Percentiles rank a stretch among this genome's conserved stretches.
These are phyloP conservation scores for Jimgerdemannia flammicorona DNA, from an alignment of 192 early-diverging fungal species.

Conservation along the genomic window DNA sequence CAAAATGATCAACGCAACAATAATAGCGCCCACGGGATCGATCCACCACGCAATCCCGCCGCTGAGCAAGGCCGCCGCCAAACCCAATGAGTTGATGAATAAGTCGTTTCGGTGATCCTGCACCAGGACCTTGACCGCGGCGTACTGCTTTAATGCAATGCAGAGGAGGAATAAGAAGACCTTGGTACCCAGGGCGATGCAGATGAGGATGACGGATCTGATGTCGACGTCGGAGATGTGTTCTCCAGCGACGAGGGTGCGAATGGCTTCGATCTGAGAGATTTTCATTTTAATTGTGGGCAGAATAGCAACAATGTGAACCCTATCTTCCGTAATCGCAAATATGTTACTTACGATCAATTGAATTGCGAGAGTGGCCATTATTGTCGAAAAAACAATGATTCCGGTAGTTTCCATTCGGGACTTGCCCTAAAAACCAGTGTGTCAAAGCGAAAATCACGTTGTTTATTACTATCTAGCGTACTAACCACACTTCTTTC, in stretches of 20 bases:
- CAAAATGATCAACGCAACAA: constrained; percentile 66
- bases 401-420: constrained; percentile 76
- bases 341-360: constrained; percentile 60
- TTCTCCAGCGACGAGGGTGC: too few relatives aligned
- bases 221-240: too few relatives aligned
- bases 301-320: too few relatives aligned
- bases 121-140: constrained; percentile 58
- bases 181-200: too few relatives aligned
- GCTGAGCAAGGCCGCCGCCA: constrained; percentile 61
- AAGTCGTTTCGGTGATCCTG: constrained; percentile 77
- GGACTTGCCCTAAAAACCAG: constrained; percentile 60
- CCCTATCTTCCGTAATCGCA: too few relatives aligned
- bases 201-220: too few relatives aligned
- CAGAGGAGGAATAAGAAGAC: constrained; percentile 65
- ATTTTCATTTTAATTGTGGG: too few relatives aligned
- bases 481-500: too few relatives aligned
- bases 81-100: constrained; percentile 65
- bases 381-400: constrained; percentile 75
- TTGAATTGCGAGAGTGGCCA: constrained; percentile 67
- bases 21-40: constrained; percentile 67
- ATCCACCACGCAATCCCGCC: constrained; percentile 60
- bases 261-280: too few relatives aligned
- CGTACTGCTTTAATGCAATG: constrained; percentile 50
- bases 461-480: too few relatives aligned
- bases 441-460: neutral